These are phyloP conservation scores for Baorangia bicolor DNA, from an alignment of 768 basidiomycete genomes.

Conservation along the genomic window DNA sequence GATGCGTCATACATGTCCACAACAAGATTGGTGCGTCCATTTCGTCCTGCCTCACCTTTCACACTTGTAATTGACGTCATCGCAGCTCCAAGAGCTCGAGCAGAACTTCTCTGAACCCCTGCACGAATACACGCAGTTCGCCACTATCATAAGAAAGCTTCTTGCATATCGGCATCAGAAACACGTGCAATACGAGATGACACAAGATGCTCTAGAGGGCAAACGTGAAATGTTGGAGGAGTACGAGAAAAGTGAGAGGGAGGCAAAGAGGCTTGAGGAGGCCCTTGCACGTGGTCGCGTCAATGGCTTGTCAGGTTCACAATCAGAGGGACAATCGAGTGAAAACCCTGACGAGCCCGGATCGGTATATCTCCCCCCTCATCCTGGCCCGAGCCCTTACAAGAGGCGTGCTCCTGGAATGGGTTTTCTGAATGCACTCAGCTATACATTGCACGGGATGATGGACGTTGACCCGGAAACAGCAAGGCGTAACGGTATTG, in stretches of 20 bases:
- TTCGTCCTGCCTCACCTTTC: not conserved
- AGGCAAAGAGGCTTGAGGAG: conserved; percentile 85
- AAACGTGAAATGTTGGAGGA: conserved; percentile 86
- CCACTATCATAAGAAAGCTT: conserved; percentile 89
- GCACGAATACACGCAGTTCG: conserved; percentile 95
- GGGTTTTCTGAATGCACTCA: conserved; percentile 87
- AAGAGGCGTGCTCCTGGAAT: conserved; percentile 69
- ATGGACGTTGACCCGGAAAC: conserved; percentile 99
- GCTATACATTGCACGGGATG: conserved; percentile 94
- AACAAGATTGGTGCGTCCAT: conserved; percentile 68
- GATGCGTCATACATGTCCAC: conserved; percentile 94
- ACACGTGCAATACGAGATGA: conserved; percentile 97
- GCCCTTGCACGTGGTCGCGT: conserved; percentile 67
- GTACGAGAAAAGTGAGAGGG: conserved; percentile 88
- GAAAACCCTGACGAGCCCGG: conserved; percentile 42
- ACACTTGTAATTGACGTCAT: conserved; percentile 8
- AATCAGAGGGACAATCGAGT: conserved; percentile 32
- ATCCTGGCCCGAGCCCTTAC: conserved; percentile 74
- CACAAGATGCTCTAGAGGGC: conserved; percentile 82
- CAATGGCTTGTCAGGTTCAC: conserved; percentile 26
- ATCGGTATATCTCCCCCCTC: conserved; percentile 64
- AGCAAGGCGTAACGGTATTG: conserved; percentile 88
- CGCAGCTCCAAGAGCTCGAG: conserved; percentile 89
- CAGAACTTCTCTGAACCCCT: conserved; percentile 94
- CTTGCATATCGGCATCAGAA: conserved; percentile 96